Evolutionary conservation across 2,329 filamentous ascomycete genomes (phyloP).

Genomic region (Massarina eburnea): DNA sequence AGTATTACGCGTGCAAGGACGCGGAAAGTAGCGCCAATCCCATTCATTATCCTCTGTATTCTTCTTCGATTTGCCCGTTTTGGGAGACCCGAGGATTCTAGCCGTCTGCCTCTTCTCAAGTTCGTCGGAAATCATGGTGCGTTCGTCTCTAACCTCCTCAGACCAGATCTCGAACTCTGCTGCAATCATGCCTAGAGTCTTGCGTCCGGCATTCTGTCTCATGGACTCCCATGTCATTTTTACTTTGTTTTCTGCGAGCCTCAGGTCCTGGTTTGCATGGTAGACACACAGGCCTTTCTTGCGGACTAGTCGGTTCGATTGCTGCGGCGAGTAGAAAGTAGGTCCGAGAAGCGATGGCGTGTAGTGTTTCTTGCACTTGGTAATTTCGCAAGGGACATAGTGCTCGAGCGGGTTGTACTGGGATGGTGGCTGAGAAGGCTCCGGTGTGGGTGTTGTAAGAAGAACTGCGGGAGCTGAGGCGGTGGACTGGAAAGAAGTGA

Average conservation of each 20-base stretch:
- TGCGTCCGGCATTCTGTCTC: conserved; percentile 37
- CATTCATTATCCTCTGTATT: conserved; percentile 9
- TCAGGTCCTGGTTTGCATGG: conserved; percentile 31
- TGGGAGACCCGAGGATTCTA: conserved; percentile 11
- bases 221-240: conserved; percentile 30
- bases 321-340: conserved; percentile 30
- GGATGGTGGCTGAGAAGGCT: conserved; percentile 9
- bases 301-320: conserved; percentile 28
- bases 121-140: conserved; percentile 11
- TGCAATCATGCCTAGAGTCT: conserved; percentile 30
- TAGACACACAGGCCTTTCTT: conserved; percentile 30
- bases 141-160: conserved; percentile 16
- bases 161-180: conserved; percentile 30
- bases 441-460: conserved; percentile 4
- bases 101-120: conserved; percentile 15
- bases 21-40: conserved; percentile 30
- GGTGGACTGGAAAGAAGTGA: conserved; percentile 24
- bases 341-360: conserved; percentile 23
- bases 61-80: background rate
- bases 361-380: conserved; percentile 28
- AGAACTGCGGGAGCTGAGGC: conserved; percentile 20
- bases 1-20: conserved; percentile 25
- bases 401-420: conserved; percentile 34
- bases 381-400: conserved; percentile 32
- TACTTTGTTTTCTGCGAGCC: conserved; percentile 23